Percentiles rank a stretch among this genome's conserved stretches.
These are phyloP conservation scores for Floccularia luteovirens DNA, from an alignment of 768 basidiomycete genomes.

Conservation along the genomic window DNA sequence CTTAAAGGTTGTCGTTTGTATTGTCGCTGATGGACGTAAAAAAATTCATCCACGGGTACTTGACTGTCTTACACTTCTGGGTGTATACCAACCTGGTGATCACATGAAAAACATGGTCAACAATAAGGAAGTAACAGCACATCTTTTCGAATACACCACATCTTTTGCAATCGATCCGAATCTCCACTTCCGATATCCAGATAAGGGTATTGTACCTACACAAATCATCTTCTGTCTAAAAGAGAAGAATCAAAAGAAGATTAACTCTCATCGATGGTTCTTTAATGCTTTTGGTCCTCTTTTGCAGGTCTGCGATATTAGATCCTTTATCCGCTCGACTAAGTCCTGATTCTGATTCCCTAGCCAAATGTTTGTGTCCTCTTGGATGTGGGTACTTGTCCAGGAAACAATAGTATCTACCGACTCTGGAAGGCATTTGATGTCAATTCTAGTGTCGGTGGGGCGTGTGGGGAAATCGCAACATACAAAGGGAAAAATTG, in stretches of 20 bases:
- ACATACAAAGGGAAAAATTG: conserved; percentile 89
- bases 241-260: conserved; percentile 95
- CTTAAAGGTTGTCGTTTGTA: conserved; percentile 79
- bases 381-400: conserved; percentile 91
- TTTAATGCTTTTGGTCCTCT: conserved; percentile 89
- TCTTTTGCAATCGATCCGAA: conserved; percentile 75
- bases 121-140: conserved; percentile 55
- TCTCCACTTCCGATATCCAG: conserved; percentile 80
- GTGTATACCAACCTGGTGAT: conserved; percentile 73
- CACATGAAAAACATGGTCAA: conserved; percentile 39
- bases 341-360: background rate
- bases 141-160: conserved; percentile 82
- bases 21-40: conserved; percentile 83
- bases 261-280: conserved; percentile 96
- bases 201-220: conserved; percentile 91
- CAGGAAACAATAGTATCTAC: conserved; percentile 84
- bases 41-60: conserved; percentile 79
- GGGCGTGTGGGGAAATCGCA: conserved; percentile 96
- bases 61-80: conserved; percentile 85
- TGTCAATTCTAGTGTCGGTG: conserved; percentile 85
- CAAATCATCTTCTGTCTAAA: conserved; percentile 90
- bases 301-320: conserved; percentile 59
- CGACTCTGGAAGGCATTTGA: conserved; percentile 95
- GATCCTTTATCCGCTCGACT: background rate
- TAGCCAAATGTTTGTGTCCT: conserved; percentile 90